Evolutionary conservation across 2,329 filamentous ascomycete species (phyloP), one percentile per base, ranked within the genome.

Genomic region (Polytolypa hystricis): DNA sequence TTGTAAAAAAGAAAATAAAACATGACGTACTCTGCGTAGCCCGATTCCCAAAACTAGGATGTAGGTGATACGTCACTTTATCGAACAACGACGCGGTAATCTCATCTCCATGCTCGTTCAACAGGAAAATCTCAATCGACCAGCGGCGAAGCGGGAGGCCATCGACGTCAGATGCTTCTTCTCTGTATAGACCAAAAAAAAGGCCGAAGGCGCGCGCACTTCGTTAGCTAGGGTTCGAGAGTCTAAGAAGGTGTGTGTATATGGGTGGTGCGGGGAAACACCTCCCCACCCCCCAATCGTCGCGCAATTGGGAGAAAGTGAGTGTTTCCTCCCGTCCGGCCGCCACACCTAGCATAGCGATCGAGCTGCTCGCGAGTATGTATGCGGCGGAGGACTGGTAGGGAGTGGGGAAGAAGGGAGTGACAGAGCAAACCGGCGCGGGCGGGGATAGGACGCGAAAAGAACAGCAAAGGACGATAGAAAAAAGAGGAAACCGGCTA

Each of bases 101-200:
- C 61, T 93, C 79, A 49, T 91, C 83, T 49, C 86, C 87, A 45
- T 84, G 77, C 51, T 93, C 82, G 47, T 94, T 86, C 38, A 95
- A 61, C 35, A 96, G 62, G 62, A 76, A 84, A 49, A 98, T 70
- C 62, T 82, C 79, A 57, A 96, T 83, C 48, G 75, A 86, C 91
- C 91, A 98, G 63, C 77, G 71, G 58, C 91, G 81, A 76, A 95
- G 87, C 8, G 91, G 91, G 54, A 87, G 94, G 3, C 86, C 86
- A 51, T 87, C 83, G 46, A 85, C 73, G 26, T 81, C 81, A 10
- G 84, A 81, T 14, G 83, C 78, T 57, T 81, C 86, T 55, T 56
- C 52, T 30, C 35, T 33, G 12, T 35, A 37, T 9, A 32, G 8
- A 11, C 18, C 19, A n/a, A n/a, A n/a, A n/a, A n/a, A n/a, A n/a